Evolutionary conservation across 768 basidiomycete genomes (phyloP).

Genomic region (Lactarius hatsudake): DNA sequence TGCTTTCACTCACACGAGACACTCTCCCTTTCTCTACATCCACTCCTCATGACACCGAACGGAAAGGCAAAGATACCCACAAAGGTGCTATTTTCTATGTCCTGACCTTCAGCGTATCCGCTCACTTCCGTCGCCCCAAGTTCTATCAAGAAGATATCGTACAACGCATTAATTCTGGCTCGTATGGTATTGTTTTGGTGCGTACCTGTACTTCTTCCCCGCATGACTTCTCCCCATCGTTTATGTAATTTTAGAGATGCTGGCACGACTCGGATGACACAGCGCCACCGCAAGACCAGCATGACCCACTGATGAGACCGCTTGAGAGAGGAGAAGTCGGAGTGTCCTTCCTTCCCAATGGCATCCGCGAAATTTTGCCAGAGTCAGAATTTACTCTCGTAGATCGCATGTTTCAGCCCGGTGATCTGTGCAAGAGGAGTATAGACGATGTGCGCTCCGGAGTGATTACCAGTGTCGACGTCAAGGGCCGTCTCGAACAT

Average conservation of each 20-base stretch:
- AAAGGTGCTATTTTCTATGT: slow-evolving; percentile 32
- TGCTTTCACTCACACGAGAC: slow-evolving; percentile 2
- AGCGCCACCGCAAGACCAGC: slow-evolving; percentile 41
- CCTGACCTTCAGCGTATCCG: background rate
- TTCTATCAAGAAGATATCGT: slow-evolving; percentile 44
- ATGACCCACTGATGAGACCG: slow-evolving; percentile 74
- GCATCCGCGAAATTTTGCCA: slow-evolving; percentile 61
- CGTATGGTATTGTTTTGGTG: slow-evolving; percentile 66
- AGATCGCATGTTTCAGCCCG: slow-evolving; percentile 73
- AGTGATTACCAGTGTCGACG: slow-evolving; percentile 61
- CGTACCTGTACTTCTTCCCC: slow-evolving; percentile 25
- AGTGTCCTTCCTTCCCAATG: slow-evolving; percentile 61
- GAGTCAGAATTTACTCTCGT: slow-evolving; percentile 68
- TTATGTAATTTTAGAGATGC: slow-evolving; percentile 54
- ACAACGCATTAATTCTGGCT: slow-evolving; percentile 35
- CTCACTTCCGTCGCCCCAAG: slow-evolving; percentile 28
- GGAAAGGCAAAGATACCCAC: slow-evolving; percentile 32
- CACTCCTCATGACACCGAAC: slow-evolving; percentile 32
- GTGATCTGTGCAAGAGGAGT: slow-evolving; percentile 80
- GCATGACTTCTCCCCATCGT: background rate
- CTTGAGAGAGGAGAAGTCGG: slow-evolving; percentile 80
- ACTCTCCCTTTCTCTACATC: slow-evolving; percentile 1
- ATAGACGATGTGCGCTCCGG: slow-evolving; percentile 73
- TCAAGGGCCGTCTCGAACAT: slow-evolving; percentile 70
- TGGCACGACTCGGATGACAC: slow-evolving; percentile 87